Evolutionary conservation across 2,329 filamentous ascomycete species (phyloP).

Genomic region (Tolypocladium sp.): DNA sequence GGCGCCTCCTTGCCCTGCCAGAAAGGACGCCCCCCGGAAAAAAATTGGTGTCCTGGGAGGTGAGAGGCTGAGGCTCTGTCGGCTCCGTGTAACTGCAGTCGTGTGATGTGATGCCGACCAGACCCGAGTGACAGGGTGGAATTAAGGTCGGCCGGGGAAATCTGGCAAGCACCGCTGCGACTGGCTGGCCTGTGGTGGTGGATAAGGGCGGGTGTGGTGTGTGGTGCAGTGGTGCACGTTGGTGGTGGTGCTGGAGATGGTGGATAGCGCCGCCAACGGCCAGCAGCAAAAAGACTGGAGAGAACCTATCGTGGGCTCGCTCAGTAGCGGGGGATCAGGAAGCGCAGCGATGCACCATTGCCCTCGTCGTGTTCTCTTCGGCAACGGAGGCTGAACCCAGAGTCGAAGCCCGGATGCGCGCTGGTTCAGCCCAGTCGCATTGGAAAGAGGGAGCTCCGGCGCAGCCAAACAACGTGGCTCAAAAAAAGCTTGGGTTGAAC

Average conservation of each 20-base stretch:
- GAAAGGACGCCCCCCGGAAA: conserved; percentile 5
- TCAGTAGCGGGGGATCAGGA: neutral
- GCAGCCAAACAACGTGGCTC: neutral
- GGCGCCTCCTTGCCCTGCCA: conserved; percentile 10
- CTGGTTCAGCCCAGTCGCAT: neutral
- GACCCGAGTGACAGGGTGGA: conserved; percentile 9
- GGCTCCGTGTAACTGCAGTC: conserved; percentile 6
- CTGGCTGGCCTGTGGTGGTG: conserved; percentile 7
- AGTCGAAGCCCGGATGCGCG: neutral
- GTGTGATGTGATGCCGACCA: conserved; percentile 10
- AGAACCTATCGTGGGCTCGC: neutral
- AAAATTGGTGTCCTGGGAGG: conserved; percentile 1
- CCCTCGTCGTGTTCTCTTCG: neutral
- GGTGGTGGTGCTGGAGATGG: neutral
- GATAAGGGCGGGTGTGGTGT: conserved; percentile 3
- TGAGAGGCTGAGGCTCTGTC: conserved; percentile 1
- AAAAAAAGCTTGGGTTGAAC: neutral
- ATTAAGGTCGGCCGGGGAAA: conserved; percentile 6
- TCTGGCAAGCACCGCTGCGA: conserved; percentile 5
- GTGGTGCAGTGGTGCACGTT: neutral
- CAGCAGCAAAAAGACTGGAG: neutral
- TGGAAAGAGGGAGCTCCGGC: neutral
- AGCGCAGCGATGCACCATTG: neutral
- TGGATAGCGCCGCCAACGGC: neutral
- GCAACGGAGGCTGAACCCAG: neutral